Evolutionary conservation across 164 flowering plant species (phyloP), one percentile per base, ranked within the genome.

Genomic region (Vitis rotundifolia): DNA sequence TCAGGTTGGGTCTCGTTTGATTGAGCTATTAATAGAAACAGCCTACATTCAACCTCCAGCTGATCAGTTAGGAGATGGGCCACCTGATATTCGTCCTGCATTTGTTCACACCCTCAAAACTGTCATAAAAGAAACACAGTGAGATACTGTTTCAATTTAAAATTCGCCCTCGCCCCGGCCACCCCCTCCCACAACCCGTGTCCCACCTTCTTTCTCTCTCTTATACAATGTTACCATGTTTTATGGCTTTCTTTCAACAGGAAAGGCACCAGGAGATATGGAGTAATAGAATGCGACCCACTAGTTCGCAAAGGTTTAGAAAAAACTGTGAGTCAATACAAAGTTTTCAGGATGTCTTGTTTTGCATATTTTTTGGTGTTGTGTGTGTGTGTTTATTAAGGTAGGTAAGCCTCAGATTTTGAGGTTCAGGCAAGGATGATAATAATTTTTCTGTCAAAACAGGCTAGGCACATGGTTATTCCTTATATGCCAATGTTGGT

Each of bases 61-160:
- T 59, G 76, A 37, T 86, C 91, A 89, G 78, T 59, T 68, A n/a
- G 86, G 76, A 31, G 93, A 88, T 71, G 72, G 71, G 56, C 88
- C 95, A 56, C 98, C 93, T 73, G 97, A 93, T 73, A 77, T 93
- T 74, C 91, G 90, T 2, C 99, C 99, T 78, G 99, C 99, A 76
- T 95, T 95, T 82, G 60, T 72, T 37, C 99, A 91, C 78, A 74
- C 85, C 29, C 69, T 79, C n/a, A 88, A 66, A 72, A 83, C 79
- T 74, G 80, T 79, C 60, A 18, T 57, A 50, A 82, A 63, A 69
- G 90, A 82, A 37, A 29, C 60, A 57, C 68, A 68, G 97, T 91
- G 73, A 81, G 85, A 5, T 52, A 63, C 31, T 59, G 11, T 31
- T 65, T 2, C 64, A 37, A 37, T 37, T 37, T 37, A 37, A 37